These are phyloP conservation scores for Nannochloropsis oceanica DNA, from an alignment of 108 stramenopile genomes.

Conservation along the genomic window DNA sequence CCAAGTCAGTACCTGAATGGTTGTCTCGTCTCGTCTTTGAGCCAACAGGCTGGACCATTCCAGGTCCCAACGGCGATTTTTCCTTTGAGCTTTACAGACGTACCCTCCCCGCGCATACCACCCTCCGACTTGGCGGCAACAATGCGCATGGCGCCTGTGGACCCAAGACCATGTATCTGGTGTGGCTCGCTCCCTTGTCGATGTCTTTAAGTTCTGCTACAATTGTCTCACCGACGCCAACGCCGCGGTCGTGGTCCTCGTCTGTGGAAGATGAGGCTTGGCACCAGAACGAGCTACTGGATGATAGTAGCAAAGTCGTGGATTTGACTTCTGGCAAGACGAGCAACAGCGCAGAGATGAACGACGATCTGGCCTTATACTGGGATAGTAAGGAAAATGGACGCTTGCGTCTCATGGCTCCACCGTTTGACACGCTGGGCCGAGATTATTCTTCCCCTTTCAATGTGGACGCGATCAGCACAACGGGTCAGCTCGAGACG, in stretches of 20 bases:
- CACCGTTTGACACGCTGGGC: background rate
- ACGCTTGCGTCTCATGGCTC: background rate
- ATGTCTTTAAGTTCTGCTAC: too few relatives aligned
- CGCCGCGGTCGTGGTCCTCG: background rate
- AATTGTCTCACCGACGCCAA: background rate
- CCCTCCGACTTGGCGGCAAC: background rate
- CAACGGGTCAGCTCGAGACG: background rate
- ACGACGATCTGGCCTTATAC: background rate
- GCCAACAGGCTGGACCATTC: background rate
- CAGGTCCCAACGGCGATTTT: background rate
- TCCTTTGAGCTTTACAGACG: background rate
- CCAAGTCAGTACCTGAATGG: background rate
- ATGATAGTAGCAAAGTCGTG: background rate
- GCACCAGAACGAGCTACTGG: background rate
- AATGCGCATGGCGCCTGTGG: background rate
- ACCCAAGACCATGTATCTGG: background rate
- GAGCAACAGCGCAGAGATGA: background rate
- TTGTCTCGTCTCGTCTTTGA: background rate
- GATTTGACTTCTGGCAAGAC: background rate
- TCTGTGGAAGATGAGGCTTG: background rate
- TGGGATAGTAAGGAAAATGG: background rate
- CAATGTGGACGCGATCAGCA: background rate
- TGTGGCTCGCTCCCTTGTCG: background rate
- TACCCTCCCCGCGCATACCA: background rate
- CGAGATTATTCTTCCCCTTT: background rate